Conservation (phyloP, 768 basidiomycete species). For the Tylopilus intermedius region DNA sequence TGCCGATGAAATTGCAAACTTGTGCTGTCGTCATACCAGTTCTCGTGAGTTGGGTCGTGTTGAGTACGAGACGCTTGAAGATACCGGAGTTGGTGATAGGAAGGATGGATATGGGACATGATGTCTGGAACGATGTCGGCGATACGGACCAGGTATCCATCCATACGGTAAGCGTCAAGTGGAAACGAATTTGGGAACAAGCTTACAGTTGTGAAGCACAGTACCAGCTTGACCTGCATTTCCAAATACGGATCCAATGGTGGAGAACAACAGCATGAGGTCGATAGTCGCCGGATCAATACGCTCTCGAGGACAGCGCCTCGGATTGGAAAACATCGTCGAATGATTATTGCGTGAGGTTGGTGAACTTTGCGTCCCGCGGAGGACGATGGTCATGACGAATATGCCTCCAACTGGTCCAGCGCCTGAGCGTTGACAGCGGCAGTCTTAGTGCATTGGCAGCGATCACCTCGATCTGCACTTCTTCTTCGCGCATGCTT, state of each 20-base stretch:
- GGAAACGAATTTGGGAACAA: not conserved
- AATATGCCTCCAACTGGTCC: too few species aligned
- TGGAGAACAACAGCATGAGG: constrained; percentile 34
- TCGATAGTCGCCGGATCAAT: constrained; percentile 21
- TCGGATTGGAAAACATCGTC: constrained; percentile 23
- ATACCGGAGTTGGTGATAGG: constrained; percentile 32
- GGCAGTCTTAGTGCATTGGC: too few species aligned
- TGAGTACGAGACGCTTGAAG: constrained; percentile 31
- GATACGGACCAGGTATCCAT: constrained; percentile 31
- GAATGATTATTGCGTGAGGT: constrained; percentile 31
- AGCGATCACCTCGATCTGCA: too few species aligned
- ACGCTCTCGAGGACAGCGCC: constrained; percentile 15
- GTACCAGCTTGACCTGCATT: constrained; percentile 22
- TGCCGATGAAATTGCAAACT: constrained; percentile 31
- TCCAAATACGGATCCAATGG: constrained; percentile 32
- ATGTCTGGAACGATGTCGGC: constrained; percentile 27
- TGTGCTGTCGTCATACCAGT: constrained; percentile 31
- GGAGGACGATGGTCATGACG: too few species aligned
- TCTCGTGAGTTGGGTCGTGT: constrained; percentile 27
- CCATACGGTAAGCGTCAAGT: not conserved
- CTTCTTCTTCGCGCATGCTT: too few species aligned
- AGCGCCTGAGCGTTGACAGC: too few species aligned
- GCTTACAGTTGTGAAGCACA: constrained; percentile 21
- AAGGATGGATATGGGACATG: constrained; percentile 32
- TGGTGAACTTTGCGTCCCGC: constrained; percentile 29